Evolutionary conservation across 2,329 filamentous ascomycete species (phyloP).

Genomic region (Diaporthe caulivora): DNA sequence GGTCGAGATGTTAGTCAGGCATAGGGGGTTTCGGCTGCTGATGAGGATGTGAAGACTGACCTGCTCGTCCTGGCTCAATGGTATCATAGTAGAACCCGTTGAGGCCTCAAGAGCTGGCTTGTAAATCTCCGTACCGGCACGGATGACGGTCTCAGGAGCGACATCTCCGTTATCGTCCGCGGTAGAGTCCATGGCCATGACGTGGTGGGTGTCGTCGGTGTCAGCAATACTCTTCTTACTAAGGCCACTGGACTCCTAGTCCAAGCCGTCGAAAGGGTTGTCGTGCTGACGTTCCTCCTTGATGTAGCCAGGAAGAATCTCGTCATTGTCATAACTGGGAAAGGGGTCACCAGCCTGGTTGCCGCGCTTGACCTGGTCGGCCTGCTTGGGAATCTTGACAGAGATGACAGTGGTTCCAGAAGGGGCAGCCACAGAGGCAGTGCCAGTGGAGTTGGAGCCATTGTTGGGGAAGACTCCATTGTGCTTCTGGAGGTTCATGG

Average conservation of each 20-base stretch:
- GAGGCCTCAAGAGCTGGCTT: conserved; percentile 30
- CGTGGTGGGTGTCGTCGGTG: background rate
- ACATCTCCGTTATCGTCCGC: background rate
- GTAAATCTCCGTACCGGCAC: conserved; percentile 8
- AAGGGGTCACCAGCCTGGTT: background rate
- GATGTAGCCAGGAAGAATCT: conserved; percentile 21
- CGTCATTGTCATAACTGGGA: background rate
- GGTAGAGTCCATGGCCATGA: background rate
- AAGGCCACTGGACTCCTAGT: conserved; percentile 32
- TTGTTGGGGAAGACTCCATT: conserved; percentile 24
- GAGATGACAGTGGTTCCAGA: background rate
- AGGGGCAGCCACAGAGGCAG: background rate
- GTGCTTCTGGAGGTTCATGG: conserved; percentile 6
- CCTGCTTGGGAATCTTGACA: background rate
- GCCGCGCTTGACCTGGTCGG: conserved; percentile 8
- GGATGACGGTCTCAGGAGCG: background rate
- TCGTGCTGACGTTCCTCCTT: conserved; percentile 11
- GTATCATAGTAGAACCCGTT: conserved; percentile 32
- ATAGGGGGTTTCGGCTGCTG: too few relatives aligned
- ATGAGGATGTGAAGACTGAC: background rate
- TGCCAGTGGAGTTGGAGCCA: background rate
- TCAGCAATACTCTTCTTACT: background rate
- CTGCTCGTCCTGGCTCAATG: conserved; percentile 11
- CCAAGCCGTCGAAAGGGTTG: conserved; percentile 24
- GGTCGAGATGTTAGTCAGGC: background rate